phyloP scores from a whole-genome alignment of 176 grass and related monocot genomes.

The Puya raimondii region DNA sequence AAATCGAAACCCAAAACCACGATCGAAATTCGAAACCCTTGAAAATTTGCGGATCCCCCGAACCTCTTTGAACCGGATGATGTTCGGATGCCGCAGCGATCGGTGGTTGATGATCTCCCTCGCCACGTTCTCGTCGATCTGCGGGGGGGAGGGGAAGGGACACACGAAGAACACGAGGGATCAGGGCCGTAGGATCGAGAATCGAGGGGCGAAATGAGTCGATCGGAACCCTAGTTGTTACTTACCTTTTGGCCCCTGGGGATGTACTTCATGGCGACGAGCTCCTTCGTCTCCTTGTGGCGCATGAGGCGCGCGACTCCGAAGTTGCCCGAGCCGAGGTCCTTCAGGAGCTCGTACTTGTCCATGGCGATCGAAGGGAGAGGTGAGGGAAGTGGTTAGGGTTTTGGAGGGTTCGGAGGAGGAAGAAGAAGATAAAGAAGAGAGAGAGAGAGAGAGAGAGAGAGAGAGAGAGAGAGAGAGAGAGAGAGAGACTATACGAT shows the following conservation, averaged over 20 bases:
- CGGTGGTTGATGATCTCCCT: slow-evolving; percentile 93
- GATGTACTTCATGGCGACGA: slow-evolving; percentile 90
- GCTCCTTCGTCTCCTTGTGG: slow-evolving; percentile 82
- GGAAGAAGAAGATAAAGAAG: background rate
- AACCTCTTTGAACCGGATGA: slow-evolving; percentile 93
- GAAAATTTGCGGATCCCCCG: background rate
- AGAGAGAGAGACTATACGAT: background rate
- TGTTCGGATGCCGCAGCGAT: slow-evolving; percentile 78
- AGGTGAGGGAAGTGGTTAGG: no score
- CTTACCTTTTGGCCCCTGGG: slow-evolving; percentile 64
- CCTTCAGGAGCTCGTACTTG: slow-evolving; percentile 76
- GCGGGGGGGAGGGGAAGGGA: background rate
- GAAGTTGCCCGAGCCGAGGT: slow-evolving; percentile 78
- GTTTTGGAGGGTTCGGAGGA: background rate
- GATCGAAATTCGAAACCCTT: background rate
- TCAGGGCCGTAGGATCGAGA: background rate
- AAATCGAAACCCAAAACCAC: background rate
- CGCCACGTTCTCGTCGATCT: slow-evolving; percentile 67
- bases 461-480: background rate
- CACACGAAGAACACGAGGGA: background rate
- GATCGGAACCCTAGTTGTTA: background rate
- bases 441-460: background rate
- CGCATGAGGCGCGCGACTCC: slow-evolving; percentile 77
- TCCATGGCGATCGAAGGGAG: slow-evolving; percentile 30
- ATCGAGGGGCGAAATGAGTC: background rate